A percentile compares a stretch with the other conserved stretches of the same genome.
phyloP scores from a whole-genome alignment of 1,284 basidiomycete genomes.

The Pyrrhoderma lamaoense region DNA sequence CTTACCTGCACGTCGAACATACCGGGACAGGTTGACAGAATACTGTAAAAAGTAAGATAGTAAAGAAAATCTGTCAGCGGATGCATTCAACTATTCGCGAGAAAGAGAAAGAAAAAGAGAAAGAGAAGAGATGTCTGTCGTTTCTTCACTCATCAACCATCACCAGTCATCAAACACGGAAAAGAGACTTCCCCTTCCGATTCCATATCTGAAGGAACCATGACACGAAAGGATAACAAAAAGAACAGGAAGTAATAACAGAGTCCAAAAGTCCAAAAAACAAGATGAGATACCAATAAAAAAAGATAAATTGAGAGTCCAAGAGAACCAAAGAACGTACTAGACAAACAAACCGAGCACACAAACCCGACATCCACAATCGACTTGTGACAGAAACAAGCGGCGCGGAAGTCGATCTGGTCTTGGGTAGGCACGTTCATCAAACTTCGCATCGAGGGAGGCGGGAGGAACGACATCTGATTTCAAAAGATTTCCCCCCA shows the following conservation, averaged over 20 bases:
- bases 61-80: not conserved
- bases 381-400: constrained; percentile 97
- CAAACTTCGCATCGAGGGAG: constrained; percentile 68
- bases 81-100: too few species aligned
- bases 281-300: too few species aligned
- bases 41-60: constrained; percentile 39
- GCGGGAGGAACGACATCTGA: constrained; percentile 88
- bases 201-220: too few species aligned
- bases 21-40: constrained; percentile 92
- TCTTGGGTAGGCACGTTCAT: constrained; percentile 89
- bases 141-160: too few species aligned
- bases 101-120: too few species aligned
- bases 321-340: constrained; percentile 42
- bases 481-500: too few species aligned
- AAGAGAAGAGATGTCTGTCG: not conserved
- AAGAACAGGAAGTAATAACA: too few species aligned
- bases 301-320: not conserved
- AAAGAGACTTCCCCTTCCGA: too few species aligned
- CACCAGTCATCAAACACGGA: too few species aligned
- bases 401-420: constrained; percentile 92
- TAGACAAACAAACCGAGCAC: constrained; percentile 92
- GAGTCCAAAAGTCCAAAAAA: too few species aligned
- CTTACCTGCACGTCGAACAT: constrained; percentile 85
- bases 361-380: constrained; percentile 97
- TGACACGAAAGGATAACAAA: too few species aligned